Base-by-base conservation (phyloP, 805 yeast species). In the Helenozyma rhizophorensis region DNA sequence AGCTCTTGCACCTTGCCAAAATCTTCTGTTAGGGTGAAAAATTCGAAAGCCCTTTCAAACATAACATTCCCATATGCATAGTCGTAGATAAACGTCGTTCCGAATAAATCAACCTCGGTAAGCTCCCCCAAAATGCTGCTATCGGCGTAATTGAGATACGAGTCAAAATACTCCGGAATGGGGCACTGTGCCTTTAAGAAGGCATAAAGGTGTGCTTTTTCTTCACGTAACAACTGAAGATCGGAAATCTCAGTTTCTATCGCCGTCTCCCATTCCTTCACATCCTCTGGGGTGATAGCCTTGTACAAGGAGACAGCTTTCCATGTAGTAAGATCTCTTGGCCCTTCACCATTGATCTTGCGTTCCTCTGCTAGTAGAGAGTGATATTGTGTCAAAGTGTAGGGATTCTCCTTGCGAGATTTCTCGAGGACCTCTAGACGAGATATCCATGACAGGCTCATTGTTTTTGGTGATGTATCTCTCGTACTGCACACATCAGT, bases 1-100 rank as follows among this genome's bases (percentile, higher is more conserved):
- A 58, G 28, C 6, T 36, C 39, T 25, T 53, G 46, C 4, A 56
- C 23, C 12, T 28, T 28, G 11, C 50, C 50, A 23, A 54, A 40
- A n/a, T 42, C 33, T 1, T 32, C 32, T 9, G 30, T 37, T 17
- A 29, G 32, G 1, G 9, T 18, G 9, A 39, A 21, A 17, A 23
- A n/a, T 5, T 34, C 27, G 5, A 48, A 18, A 4, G 51, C 35
- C 4, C 35, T 22, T 5, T 39, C 27, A 54, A 65, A 59, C 3
- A 62, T 30, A 6, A 15, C 21, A 17, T 44, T 30, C 23, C 57
- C 39, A 7, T 44, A 32, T 5, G 21, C 25, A 29, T 45, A 62
- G 34, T 64, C 70, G 28, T 48, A 31, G 6, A 17, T 6, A 8
- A 6, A 17, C 19, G 19, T 6, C 19, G 19, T 6, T 6, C 19